Percentiles rank a stretch among this genome's conserved stretches.
These are phyloP conservation scores for Neopestalotiopsis sp. DNA, from an alignment of 2,329 filamentous ascomycete species.

Conservation along the genomic window DNA sequence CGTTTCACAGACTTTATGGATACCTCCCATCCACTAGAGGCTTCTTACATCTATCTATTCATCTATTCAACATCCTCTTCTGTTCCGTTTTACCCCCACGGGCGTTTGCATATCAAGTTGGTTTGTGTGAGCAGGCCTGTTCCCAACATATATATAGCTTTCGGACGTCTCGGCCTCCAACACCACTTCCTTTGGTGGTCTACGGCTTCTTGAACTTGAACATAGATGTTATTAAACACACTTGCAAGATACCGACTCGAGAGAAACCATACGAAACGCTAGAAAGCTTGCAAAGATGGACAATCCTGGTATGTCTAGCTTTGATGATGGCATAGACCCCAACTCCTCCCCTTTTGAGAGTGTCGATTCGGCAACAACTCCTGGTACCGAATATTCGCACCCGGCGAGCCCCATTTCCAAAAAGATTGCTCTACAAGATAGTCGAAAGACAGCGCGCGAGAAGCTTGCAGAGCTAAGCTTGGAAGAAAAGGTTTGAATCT, in stretches of 20 bases:
- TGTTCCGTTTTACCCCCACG: background rate
- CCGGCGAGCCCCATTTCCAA: conserved; percentile 48
- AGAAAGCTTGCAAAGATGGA: conserved; percentile 26
- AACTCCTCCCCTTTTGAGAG: conserved; percentile 41
- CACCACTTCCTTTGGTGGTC: background rate
- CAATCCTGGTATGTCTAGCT: conserved; percentile 31
- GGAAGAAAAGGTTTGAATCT: conserved; percentile 58
- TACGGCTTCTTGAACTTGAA: background rate
- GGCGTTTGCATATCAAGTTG: background rate
- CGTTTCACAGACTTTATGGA: background rate
- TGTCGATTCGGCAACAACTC: conserved; percentile 47
- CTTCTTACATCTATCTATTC: background rate
- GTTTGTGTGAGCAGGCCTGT: background rate
- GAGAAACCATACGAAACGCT: background rate
- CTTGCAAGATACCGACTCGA: background rate
- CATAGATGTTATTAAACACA: background rate
- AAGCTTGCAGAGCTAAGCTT: conserved; percentile 58
- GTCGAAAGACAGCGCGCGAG: conserved; percentile 48
- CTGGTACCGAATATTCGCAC: conserved; percentile 55
- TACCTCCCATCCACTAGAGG: background rate
- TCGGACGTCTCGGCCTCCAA: background rate
- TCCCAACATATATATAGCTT: background rate
- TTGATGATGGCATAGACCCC: conserved; percentile 38
- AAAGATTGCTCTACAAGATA: conserved; percentile 39
- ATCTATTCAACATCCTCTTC: background rate